Evolutionary conservation across 176 grass and related monocot genomes (phyloP).

Genomic region (Triticum turgidum): DNA sequence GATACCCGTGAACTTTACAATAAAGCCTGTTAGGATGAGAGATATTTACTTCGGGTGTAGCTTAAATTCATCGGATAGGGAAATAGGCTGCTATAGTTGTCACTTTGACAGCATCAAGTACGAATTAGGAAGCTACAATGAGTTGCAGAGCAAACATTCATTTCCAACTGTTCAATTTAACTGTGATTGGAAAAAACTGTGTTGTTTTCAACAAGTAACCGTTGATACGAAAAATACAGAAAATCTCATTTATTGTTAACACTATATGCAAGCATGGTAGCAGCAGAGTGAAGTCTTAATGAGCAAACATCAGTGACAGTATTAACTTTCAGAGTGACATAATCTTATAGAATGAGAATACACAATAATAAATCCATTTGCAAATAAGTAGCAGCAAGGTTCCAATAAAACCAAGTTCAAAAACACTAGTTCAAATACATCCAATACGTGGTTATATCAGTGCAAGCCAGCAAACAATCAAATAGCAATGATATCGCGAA

Average conservation of each 20-base stretch:
- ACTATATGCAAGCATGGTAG: constrained; percentile 3
- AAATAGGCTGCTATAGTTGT: neutral
- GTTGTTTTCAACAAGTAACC: neutral
- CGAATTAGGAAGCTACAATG: neutral
- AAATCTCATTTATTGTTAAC: neutral
- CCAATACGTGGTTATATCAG: neutral
- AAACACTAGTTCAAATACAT: neutral
- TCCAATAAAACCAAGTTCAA: neutral
- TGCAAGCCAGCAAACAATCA: neutral
- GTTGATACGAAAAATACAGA: neutral
- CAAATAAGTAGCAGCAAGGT: neutral
- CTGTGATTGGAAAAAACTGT: neutral
- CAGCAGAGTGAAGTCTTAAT: constrained; percentile 6
- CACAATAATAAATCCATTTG: neutral
- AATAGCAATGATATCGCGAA: neutral
- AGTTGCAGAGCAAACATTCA: neutral
- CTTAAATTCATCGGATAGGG: neutral
- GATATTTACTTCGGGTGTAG: neutral
- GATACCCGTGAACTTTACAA: neutral
- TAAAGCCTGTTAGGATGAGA: neutral
- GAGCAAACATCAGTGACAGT: neutral
- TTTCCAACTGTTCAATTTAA: neutral
- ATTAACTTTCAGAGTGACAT: neutral
- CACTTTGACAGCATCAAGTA: neutral
- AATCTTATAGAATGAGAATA: neutral